Evolutionary conservation across 2,329 filamentous ascomycete genomes (phyloP), one percentile per base, ranked within the genome.

Genomic region (Neofusicoccum laricinum): DNA sequence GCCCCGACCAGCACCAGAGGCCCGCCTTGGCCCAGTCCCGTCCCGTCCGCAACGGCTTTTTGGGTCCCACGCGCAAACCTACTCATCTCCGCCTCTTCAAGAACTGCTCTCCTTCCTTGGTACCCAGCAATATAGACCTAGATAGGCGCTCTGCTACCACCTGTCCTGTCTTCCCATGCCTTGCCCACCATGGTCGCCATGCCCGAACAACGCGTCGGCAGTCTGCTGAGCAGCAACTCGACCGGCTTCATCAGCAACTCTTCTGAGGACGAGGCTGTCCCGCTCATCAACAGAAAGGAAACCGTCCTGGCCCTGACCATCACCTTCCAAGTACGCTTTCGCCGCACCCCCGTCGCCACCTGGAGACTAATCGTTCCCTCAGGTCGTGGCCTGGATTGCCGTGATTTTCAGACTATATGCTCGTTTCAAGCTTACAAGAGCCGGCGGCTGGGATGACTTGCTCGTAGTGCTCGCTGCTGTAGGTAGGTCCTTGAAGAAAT

Each of bases 401-500:
- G 68, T 74, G n/a, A 62, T 68, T 34, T 64, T 77, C 45, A 71
- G 75, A 43, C 36, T 77, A 57, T 73, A 68, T 68, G 71, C 71
- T 12, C 73, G 75, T 4, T 57, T 69, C 21, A 71, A 67, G 40
- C 69, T 53, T 2, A 36, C 71, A n/a, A 68, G 64, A 15, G 64
- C 73, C 14, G 73, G 71, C 68, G 72, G 76, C n/a, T 76, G 71
- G 71, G 76, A 77, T 58, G 76, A 77, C 64, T 36, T 70, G 2
- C 73, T 76, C 11, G 71, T 77, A 15, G 57, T 73, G 15, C 65
- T 76, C 7, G 72, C 75, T 10, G 67, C 61, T 10, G 57, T 73
- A 0, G 66, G 72, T 15, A 19, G 3, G 5, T 19, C 40, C 25
- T 32, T 7, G 8, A 10, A 32, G 6, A 4, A 10, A 14, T 6